Conservation (phyloP, 768 basidiomycete species). For the Calocybe gangraenosa region DNA sequence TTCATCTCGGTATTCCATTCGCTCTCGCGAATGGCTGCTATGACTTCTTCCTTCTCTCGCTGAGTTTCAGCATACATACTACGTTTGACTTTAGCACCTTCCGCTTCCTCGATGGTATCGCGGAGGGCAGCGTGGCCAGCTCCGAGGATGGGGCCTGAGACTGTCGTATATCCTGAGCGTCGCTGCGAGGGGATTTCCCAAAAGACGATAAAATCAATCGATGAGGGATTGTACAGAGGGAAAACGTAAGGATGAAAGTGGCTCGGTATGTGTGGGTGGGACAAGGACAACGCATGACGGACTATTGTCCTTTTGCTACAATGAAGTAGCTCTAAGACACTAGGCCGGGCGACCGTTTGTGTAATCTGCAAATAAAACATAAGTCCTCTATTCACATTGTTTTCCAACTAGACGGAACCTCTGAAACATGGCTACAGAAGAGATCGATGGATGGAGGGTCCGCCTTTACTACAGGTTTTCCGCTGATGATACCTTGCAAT, state of each 20-base stretch:
- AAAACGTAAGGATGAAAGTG: slow-evolving; percentile 57
- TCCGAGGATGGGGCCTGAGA: slow-evolving; percentile 61
- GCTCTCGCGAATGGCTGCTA: slow-evolving; percentile 62
- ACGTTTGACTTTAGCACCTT: slow-evolving; percentile 63
- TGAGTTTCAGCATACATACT: slow-evolving; percentile 92
- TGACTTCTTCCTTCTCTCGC: slow-evolving; percentile 61
- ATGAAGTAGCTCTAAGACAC: slow-evolving; percentile 45
- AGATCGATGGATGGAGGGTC: slow-evolving; percentile 53
- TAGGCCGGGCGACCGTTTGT: slow-evolving; percentile 21
- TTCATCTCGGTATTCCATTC: slow-evolving; percentile 82
- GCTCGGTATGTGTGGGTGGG: slow-evolving; percentile 56
- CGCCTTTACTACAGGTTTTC: slow-evolving; percentile 31
- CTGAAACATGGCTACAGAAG: slow-evolving; percentile 40
- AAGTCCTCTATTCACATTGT: slow-evolving; percentile 10
- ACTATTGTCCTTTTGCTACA: slow-evolving; percentile 42
- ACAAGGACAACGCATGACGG: slow-evolving; percentile 28
- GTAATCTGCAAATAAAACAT: slow-evolving; percentile 14
- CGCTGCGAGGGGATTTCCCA: slow-evolving; percentile 66
- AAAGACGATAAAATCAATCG: slow-evolving; percentile 69
- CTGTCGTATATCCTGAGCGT: slow-evolving; percentile 56
- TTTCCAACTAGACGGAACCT: slow-evolving; percentile 28
- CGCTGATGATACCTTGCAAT: slow-evolving; percentile 47
- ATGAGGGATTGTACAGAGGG: slow-evolving; percentile 71
- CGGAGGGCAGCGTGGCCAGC: slow-evolving; percentile 65
- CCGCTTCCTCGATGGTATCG: slow-evolving; percentile 54